A percentile compares a stretch with the other conserved stretches of the same genome.
These are phyloP conservation scores for Cyclocybe aegerita DNA, from an alignment of 768 basidiomycete genomes.

Conservation along the genomic window DNA sequence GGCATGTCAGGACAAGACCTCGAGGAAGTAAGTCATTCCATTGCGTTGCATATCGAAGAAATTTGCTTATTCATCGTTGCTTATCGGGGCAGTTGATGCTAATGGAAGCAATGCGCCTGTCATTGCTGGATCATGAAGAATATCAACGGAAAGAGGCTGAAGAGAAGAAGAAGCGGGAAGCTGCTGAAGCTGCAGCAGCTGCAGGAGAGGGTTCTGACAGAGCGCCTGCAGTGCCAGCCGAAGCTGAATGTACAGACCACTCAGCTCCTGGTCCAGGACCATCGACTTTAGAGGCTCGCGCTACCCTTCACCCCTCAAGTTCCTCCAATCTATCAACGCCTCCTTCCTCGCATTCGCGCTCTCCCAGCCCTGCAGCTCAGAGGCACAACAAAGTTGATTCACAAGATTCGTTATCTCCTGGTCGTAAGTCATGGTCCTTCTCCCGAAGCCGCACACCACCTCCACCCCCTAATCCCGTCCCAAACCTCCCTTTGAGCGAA, in stretches of 20 bases:
- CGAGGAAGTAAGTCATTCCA: constrained; percentile 69
- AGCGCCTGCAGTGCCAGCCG: constrained; percentile 13
- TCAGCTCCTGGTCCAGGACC: constrained; percentile 28
- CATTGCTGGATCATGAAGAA: constrained; percentile 92
- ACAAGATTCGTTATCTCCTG: constrained; percentile 20
- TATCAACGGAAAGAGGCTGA: constrained; percentile 78
- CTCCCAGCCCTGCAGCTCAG: constrained; percentile 13
- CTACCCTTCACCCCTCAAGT: constrained; percentile 23
- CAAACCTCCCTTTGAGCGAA: constrained; percentile 22
- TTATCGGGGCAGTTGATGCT: constrained; percentile 80
- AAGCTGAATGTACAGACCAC: constrained; percentile 20
- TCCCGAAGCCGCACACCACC: constrained; percentile 39
- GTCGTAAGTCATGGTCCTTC: constrained; percentile 30
- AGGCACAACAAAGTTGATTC: constrained; percentile 20
- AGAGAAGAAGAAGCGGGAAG: constrained; percentile 59
- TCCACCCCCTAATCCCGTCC: constrained; percentile 20
- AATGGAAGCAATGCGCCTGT: constrained; percentile 98
- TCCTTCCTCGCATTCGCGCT: constrained; percentile 18
- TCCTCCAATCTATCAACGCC: constrained; percentile 28
- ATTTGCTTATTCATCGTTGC: background rate
- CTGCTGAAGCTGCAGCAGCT: constrained; percentile 34
- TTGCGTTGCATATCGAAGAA: background rate
- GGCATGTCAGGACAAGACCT: constrained; percentile 84
- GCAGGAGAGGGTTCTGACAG: constrained; percentile 5
- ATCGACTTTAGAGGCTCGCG: constrained; percentile 29